Base-by-base conservation (phyloP, 352 stramenopile genomes). In the Globisporangium heterothallicum region DNA sequence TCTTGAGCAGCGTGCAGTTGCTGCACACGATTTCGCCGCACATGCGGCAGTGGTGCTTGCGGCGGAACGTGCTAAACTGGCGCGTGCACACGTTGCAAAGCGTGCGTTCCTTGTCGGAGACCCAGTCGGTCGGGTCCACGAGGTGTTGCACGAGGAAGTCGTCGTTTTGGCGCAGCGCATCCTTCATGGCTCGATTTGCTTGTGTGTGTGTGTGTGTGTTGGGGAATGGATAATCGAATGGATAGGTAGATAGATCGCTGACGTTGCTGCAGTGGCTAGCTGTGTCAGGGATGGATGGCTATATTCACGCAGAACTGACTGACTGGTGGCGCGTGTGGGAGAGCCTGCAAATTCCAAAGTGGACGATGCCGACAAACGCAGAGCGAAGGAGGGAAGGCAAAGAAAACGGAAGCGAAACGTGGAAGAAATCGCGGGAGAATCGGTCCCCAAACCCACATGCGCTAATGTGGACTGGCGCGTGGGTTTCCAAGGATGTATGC, bases 11-110 rank as follows among this genome's bases (percentile, higher is more conserved):
- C 34, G 81, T 86, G 68, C 82, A 93, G 46, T 74, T 74, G 55
- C 74, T 90, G 72, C 82, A 93, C 18, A 93, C 77, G 21, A 93
- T 73, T 50, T 91, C 79, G 4, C 82, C 79, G 40, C 82, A 93
- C 78, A 91, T 91, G 52, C 82, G 78, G 61, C 82, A 93, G 65
- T 93, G 82, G 65, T 93, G 82, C 61, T 93, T 93, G 63, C 82
- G 82, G 34, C 79, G 79, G 58, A 93, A 93, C 14, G 79, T 81
- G 50, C 72, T 74, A 38, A 93, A 93, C 18, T 68, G 64, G 40
- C 82, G 78, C 40, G 78, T 88, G 66, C 82, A 93, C 24, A 93
- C 82, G 49, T 79, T 68, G 66, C 82, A 93, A 26, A 87, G 58
- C 13, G 66, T 68, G 32, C 79, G 79, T 34, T 88, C 76, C 43